phyloP scores from a whole-genome alignment of 495 filamentous ascomycete genomes.

The Penicillium maclennaniae region DNA sequence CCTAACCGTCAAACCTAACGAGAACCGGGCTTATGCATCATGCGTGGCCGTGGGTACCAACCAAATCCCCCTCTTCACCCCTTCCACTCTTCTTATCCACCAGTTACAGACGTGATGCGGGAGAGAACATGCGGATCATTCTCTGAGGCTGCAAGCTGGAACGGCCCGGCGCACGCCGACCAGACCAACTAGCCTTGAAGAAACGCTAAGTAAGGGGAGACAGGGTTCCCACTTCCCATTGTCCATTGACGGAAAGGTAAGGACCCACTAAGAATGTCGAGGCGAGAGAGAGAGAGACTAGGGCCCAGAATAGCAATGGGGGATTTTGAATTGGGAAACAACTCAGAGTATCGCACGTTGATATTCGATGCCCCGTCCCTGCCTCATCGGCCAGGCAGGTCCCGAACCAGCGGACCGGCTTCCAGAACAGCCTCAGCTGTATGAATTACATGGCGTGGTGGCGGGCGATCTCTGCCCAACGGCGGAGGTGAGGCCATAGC shows the following conservation, averaged over 20 bases:
- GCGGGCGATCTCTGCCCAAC: slow-evolving; percentile 9
- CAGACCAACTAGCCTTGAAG: slow-evolving; percentile 37
- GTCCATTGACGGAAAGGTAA: not conserved
- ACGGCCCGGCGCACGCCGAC: slow-evolving; percentile 49
- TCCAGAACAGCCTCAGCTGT: slow-evolving; percentile 19
- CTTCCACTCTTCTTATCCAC: slow-evolving; percentile 28
- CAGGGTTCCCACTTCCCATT: not conserved
- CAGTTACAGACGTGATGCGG: slow-evolving; percentile 35
- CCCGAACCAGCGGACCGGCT: slow-evolving; percentile 14
- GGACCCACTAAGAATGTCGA: not conserved
- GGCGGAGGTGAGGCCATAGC: not conserved
- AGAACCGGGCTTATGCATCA: slow-evolving; percentile 39
- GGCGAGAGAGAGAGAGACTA: not conserved
- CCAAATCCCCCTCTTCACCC: slow-evolving; percentile 14
- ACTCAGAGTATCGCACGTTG: slow-evolving; percentile 32
- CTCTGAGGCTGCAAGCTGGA: slow-evolving; percentile 49
- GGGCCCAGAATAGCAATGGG: not conserved
- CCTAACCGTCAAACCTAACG: slow-evolving; percentile 40
- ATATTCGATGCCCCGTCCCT: slow-evolving; percentile 11
- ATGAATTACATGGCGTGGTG: slow-evolving; percentile 15
- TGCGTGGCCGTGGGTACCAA: slow-evolving; percentile 25
- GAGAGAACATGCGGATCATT: slow-evolving; percentile 48
- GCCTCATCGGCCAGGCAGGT: slow-evolving; percentile 13
- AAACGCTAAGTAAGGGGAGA: slow-evolving; percentile 35
- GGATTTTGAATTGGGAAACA: slow-evolving; percentile 27